Evolutionary conservation across 2,329 filamentous ascomycete species (phyloP).

Genomic region (Ceratocystis huliohia): DNA sequence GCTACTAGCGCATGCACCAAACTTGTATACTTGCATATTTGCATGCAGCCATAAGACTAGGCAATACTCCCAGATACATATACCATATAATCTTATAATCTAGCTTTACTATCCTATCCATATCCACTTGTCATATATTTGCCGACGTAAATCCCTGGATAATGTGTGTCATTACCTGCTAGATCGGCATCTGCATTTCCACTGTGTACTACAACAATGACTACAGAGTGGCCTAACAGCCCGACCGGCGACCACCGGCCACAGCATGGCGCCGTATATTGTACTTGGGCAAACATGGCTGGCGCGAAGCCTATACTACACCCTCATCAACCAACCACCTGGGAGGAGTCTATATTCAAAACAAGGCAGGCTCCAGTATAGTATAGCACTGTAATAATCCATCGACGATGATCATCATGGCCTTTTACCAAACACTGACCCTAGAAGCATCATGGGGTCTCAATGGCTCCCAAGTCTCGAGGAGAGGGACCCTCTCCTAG

Average conservation of each 20-base stretch:
- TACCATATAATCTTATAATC: background rate
- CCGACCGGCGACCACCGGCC: background rate
- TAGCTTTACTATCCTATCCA: background rate
- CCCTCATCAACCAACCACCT: background rate
- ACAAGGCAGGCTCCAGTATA: too few species aligned
- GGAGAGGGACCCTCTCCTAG: background rate
- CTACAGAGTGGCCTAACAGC: background rate
- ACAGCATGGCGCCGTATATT: too few species aligned
- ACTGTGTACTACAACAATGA: conserved; percentile 4
- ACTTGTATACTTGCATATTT: background rate
- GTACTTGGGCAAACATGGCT: too few species aligned
- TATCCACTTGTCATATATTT: conserved; percentile 6
- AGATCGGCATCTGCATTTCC: background rate
- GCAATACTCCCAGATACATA: too few species aligned
- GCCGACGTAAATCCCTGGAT: background rate
- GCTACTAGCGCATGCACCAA: background rate
- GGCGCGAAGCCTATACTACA: background rate
- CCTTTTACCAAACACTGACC: background rate
- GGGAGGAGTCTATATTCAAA: too few species aligned
- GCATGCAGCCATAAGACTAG: background rate
- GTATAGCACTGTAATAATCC: background rate
- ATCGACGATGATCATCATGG: background rate
- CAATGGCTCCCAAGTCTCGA: background rate
- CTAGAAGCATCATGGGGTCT: background rate
- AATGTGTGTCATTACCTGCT: conserved; percentile 3